Evolutionary conservation across 2,329 filamentous ascomycete species (phyloP).

Genomic region (Didymella keratinophila): DNA sequence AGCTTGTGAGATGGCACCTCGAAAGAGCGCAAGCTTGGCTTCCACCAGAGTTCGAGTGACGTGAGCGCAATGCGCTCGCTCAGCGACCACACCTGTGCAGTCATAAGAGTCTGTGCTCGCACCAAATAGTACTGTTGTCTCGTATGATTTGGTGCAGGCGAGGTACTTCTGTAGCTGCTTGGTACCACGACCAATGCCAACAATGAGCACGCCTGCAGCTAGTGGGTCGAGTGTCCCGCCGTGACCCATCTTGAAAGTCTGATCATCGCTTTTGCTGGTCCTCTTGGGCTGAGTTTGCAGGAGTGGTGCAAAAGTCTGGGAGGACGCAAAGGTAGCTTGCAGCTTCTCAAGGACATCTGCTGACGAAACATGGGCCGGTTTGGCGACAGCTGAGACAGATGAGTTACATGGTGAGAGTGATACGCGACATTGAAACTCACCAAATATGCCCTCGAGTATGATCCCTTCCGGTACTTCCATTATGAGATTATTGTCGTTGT

Average conservation of each 20-base stretch:
- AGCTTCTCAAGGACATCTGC: conserved; percentile 36
- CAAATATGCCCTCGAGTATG: conserved; percentile 36
- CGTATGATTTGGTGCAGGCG: conserved; percentile 40
- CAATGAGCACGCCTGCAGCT: conserved; percentile 41
- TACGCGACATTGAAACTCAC: conserved; percentile 12
- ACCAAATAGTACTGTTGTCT: conserved; percentile 40
- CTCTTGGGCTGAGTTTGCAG: conserved; percentile 29
- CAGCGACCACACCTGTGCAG: conserved; percentile 30
- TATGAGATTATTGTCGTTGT: not conserved
- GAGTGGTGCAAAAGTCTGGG: conserved; percentile 29
- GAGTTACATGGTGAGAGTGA: not conserved
- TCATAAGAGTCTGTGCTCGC: conserved; percentile 44
- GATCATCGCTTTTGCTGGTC: conserved; percentile 30
- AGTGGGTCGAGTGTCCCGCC: conserved; percentile 44
- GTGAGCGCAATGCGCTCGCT: conserved; percentile 25
- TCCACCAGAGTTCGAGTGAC: conserved; percentile 32
- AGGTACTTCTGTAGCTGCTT: conserved; percentile 40
- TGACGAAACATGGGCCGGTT: conserved; percentile 35
- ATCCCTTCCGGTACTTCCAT: not conserved
- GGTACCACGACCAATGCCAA: conserved; percentile 43
- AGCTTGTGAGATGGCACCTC: conserved; percentile 34
- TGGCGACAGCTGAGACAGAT: conserved; percentile 29
- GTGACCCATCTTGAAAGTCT: conserved; percentile 42
- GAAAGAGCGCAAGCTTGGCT: conserved; percentile 28
- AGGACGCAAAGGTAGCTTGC: conserved; percentile 31